Conservation (phyloP, 805 yeast genomes). For the Komagataella ulmi region DNA sequence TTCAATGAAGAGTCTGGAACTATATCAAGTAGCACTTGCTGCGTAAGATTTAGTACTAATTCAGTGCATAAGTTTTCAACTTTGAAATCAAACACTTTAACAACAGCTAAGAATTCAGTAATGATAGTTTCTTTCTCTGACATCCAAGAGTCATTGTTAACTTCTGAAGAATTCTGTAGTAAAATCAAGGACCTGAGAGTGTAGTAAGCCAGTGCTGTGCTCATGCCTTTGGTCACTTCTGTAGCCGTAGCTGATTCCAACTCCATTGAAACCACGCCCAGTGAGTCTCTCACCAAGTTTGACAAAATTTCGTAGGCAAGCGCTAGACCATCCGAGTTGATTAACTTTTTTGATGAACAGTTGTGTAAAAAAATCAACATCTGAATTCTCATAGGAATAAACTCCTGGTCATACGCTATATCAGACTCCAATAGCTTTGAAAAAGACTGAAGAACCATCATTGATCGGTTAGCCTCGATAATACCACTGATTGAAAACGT, state of each 20-base stretch:
- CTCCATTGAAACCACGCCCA: conserved; percentile 26
- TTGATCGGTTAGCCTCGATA: conserved; percentile 50
- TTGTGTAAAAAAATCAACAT: conserved; percentile 20
- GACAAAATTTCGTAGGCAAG: conserved; percentile 22
- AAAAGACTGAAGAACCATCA: conserved; percentile 44
- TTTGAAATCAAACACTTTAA: conserved; percentile 15
- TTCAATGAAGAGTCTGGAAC: conserved; percentile 12
- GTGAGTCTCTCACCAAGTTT: conserved; percentile 27
- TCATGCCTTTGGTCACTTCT: conserved; percentile 3
- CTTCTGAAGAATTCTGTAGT: conserved; percentile 12
- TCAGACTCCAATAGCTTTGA: conserved; percentile 50
- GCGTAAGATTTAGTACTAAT: background rate
- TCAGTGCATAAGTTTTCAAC: conserved; percentile 13
- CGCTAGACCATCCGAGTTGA: background rate
- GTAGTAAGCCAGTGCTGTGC: conserved; percentile 28
- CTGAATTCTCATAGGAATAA: conserved; percentile 35
- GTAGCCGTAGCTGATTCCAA: conserved; percentile 9
- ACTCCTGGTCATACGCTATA: conserved; percentile 42
- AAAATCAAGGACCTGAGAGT: conserved; percentile 29
- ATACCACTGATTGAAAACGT: conserved; percentile 16
- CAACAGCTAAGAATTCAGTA: conserved; percentile 8
- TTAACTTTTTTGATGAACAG: conserved; percentile 15
- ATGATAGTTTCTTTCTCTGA: background rate
- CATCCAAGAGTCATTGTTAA: background rate
- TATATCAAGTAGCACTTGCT: background rate